Percentiles rank a stretch among this genome's conserved stretches.
Evolutionary conservation across 768 basidiomycete genomes (phyloP).

Genomic region (Amanita muscaria): DNA sequence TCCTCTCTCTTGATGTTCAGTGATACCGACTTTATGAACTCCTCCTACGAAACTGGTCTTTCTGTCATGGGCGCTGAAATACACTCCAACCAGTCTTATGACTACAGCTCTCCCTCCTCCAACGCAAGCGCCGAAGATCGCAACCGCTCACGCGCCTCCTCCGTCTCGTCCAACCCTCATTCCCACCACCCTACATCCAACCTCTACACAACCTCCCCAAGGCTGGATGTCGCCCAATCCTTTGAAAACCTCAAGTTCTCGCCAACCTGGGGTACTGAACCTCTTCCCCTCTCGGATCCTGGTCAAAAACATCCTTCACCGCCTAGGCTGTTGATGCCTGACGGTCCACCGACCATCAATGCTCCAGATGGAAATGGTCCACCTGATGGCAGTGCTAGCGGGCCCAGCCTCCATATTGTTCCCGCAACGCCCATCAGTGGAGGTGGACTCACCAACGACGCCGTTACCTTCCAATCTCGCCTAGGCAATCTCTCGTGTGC

Average conservation of each 20-base stretch:
- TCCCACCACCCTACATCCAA: constrained; percentile 15
- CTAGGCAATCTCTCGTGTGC: constrained; percentile 30
- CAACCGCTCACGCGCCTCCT: constrained; percentile 53
- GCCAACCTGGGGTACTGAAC: constrained; percentile 44
- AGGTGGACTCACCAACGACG: constrained; percentile 37
- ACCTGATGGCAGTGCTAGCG: constrained; percentile 18
- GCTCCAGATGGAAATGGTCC: constrained; percentile 49
- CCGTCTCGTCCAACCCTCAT: constrained; percentile 49
- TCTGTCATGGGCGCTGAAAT: constrained; percentile 10
- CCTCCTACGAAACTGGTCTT: constrained; percentile 15
- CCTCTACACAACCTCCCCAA: constrained; percentile 39
- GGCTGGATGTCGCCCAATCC: constrained; percentile 48
- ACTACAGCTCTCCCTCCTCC: constrained; percentile 59
- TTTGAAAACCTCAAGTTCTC: constrained; percentile 62
- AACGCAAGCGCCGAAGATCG: constrained; percentile 41
- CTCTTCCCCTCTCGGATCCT: constrained; percentile 30
- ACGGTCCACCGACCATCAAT: constrained; percentile 43
- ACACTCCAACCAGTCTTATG: constrained; percentile 32
- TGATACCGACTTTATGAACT: constrained; percentile 39
- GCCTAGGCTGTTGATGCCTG: constrained; percentile 47
- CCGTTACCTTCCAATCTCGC: constrained; percentile 43
- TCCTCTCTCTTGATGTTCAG: constrained; percentile 49
- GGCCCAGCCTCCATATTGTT: constrained; percentile 65
- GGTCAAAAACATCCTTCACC: constrained; percentile 35
- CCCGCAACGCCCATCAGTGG: constrained; percentile 76